Evolutionary conservation across 352 stramenopile species (phyloP).

Genomic region (Pseudoperonospora humuli): DNA sequence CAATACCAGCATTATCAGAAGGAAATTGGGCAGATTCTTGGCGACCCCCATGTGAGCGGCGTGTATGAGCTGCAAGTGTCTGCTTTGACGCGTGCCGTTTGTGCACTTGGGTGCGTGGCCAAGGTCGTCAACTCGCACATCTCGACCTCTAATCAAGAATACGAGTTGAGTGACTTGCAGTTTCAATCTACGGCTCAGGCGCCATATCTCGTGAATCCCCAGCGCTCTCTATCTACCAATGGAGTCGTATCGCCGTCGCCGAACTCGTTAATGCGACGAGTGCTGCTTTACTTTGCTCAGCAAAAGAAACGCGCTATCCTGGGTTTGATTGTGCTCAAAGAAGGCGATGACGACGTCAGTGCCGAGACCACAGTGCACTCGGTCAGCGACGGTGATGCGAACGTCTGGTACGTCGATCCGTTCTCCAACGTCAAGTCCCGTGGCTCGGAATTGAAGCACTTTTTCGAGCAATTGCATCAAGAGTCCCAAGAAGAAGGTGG

Average conservation of each 20-base stretch:
- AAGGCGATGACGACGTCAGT: constrained; percentile 23
- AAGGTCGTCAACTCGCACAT: constrained; percentile 48
- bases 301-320: constrained; percentile 60
- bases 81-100: constrained; percentile 83
- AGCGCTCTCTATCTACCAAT: constrained; percentile 8
- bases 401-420: constrained; percentile 64
- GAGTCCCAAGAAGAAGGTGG: constrained; percentile 30
- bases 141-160: constrained; percentile 37
- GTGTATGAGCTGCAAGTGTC: constrained; percentile 93
- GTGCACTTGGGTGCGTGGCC: constrained; percentile 86
- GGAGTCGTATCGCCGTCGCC: background rate
- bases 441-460: constrained; percentile 39
- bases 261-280: constrained; percentile 35
- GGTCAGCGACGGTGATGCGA: constrained; percentile 33
- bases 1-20: constrained; percentile 71
- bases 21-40: constrained; percentile 74
- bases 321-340: constrained; percentile 37
- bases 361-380: constrained; percentile 2
- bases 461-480: constrained; percentile 43
- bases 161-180: constrained; percentile 61
- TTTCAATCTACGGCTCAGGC: constrained; percentile 63
- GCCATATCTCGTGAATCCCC: constrained; percentile 48
- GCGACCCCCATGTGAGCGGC: constrained; percentile 67
- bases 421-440: constrained; percentile 48
- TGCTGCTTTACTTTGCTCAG: constrained; percentile 66